phyloP scores from a whole-genome alignment of 345 rosid species.

The Adansonia digitata region DNA sequence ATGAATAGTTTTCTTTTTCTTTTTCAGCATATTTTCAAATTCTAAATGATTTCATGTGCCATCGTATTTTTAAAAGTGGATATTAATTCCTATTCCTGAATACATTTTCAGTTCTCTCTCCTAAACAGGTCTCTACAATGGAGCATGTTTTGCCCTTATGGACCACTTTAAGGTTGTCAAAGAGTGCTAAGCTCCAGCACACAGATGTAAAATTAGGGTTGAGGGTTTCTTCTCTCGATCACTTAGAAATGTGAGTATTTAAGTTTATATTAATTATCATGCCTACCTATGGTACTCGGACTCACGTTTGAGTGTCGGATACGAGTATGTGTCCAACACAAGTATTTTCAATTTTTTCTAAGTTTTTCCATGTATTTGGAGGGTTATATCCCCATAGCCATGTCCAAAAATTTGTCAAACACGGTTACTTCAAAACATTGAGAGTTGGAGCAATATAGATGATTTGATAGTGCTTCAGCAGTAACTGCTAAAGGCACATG shows the following conservation, averaged over 20 bases:
- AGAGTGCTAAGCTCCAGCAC: slow-evolving; percentile 34
- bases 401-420: too few relatives aligned
- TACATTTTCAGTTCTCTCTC: slow-evolving; percentile 62
- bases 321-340: too few relatives aligned
- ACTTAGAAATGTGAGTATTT: slow-evolving; percentile 56
- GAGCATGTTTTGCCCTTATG: slow-evolving; percentile 70
- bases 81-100: slow-evolving; percentile 30
- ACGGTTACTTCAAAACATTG: too few relatives aligned
- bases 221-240: slow-evolving; percentile 65
- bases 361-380: too few relatives aligned
- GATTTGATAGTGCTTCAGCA: not conserved
- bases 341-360: too few relatives aligned
- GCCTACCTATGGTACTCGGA: too few relatives aligned
- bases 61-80: not conserved
- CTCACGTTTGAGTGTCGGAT: too few relatives aligned
- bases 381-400: too few relatives aligned
- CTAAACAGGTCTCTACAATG: slow-evolving; percentile 64
- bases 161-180: slow-evolving; percentile 39
- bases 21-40: not conserved
- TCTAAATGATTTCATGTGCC: not conserved
- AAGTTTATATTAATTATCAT: not conserved
- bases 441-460: too few relatives aligned
- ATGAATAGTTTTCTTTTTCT: not conserved
- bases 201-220: slow-evolving; percentile 49
- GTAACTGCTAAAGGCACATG: not conserved